Conservation (phyloP, 192 early-diverging fungal genomes). For the Linnemannia elongata region DNA sequence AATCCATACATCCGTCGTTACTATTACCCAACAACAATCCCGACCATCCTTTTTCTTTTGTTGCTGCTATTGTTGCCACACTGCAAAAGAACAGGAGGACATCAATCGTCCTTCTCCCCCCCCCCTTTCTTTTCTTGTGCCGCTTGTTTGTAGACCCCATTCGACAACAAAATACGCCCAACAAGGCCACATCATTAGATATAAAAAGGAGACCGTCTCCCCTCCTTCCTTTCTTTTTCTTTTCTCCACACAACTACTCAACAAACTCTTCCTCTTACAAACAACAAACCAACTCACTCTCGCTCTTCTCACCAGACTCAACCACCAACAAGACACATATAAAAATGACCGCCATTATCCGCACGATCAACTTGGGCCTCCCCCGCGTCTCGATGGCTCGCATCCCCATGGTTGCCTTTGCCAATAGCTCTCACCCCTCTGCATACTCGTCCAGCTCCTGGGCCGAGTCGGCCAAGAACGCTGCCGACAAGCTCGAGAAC, state of each 20-base stretch:
- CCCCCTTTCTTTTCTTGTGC: neutral
- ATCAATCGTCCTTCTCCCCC: neutral
- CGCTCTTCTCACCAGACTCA: neutral
- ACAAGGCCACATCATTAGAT: neutral
- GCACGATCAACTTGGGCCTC: conserved; percentile 36
- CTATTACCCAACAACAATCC: conserved; percentile 6
- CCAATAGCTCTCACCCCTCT: conserved; percentile 43
- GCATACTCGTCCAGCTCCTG: conserved; percentile 55
- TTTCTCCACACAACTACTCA: conserved; percentile 13
- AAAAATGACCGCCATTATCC: conserved; percentile 45
- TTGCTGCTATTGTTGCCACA: neutral
- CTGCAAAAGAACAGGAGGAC: neutral
- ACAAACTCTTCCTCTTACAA: neutral
- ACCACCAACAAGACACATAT: neutral
- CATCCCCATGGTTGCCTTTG: conserved; percentile 53
- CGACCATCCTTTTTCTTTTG: neutral
- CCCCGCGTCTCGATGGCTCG: conserved; percentile 54
- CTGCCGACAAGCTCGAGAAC: conserved; percentile 45
- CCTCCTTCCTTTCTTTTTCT: conserved; percentile 14
- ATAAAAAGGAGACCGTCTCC: conserved; percentile 13
- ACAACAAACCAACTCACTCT: neutral
- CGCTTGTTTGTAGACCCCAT: neutral
- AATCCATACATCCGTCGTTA: neutral
- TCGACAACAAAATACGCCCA: neutral
- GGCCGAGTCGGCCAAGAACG: conserved; percentile 43